Evolutionary conservation across 2,329 filamentous ascomycete species (phyloP), one percentile per base, ranked within the genome.

Genomic region (Aspergillus vadensis): DNA sequence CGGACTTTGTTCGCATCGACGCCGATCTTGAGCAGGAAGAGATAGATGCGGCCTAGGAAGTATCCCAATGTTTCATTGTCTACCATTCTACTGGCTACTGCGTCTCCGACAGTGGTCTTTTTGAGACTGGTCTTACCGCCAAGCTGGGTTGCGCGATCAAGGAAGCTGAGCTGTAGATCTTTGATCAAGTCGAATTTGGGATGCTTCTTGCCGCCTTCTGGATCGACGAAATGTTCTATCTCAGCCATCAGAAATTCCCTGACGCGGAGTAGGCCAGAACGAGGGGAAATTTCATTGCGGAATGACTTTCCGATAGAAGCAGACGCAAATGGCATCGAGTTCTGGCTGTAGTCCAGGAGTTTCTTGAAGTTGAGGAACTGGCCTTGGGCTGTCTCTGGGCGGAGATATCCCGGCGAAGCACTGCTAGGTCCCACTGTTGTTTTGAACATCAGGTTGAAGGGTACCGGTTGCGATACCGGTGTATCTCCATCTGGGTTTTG

Each of bases 391-490:
- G 95, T 99, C 80, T 99, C 95, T 47, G 95, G 95, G 57, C 93
- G 87, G 60, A 97, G 83, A 77, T 92, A 97, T 57, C 91, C 93
- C 50, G 90, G 86, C 63, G 90, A 83, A 74, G 96, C 93, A 77
- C 91, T 90, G 81, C 91, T 96, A 58, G 94, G 93, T 63, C 95
- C 95, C 74, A 99, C 97, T 38, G 91, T 84, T 44, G 94, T 97
- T 78, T 94, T 89, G 84, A 98, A 99, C 95, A 99, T 99, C 72
- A 99, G 87, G 81, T 99, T 99, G 86, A 98, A 97, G 43, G 92
- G 84, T 51, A 96, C 89, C 3, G 95, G 95, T 27, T 90, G 88
- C 25, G 87, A 85, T 36, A 96, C 30, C 12, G 30, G 30, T 36
- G 30, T 88, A 69, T 91, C 85, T 63, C 87, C 86, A 68, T 88